These are phyloP conservation scores for Solanum hybrid DNA, from an alignment of 305 asterid species.

Conservation along the genomic window DNA sequence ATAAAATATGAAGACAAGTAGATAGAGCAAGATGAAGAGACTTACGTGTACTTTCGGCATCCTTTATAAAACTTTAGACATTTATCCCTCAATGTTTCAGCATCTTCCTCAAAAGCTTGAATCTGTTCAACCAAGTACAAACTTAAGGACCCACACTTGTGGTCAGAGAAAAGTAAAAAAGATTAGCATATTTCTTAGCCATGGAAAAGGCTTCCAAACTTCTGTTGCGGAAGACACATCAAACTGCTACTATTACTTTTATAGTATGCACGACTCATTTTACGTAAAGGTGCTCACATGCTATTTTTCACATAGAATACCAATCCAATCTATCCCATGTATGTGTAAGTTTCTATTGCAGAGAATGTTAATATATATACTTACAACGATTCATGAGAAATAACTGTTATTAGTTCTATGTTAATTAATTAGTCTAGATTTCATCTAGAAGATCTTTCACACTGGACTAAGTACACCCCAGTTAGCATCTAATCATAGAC, in stretches of 20 bases:
- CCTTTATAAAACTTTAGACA: constrained; percentile 88
- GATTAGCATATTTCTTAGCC: not conserved
- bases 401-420: not conserved
- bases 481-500: not conserved
- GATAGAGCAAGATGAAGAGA: constrained; percentile 10
- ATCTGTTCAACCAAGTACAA: constrained; percentile 47
- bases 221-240: not conserved
- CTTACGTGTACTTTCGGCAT: constrained; percentile 88
- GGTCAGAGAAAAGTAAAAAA: not conserved
- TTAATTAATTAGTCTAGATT: not conserved
- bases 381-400: not conserved
- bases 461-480: not conserved
- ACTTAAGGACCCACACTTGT: constrained; percentile 8
- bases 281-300: not conserved
- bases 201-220: not conserved
- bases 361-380: not conserved
- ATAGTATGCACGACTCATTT: not conserved
- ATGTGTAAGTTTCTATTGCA: not conserved
- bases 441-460: not conserved
- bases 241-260: not conserved
- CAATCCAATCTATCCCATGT: not conserved
- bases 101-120: constrained; percentile 81
- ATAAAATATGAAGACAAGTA: not conserved
- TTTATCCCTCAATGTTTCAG: constrained; percentile 68
- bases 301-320: not conserved